phyloP scores from a whole-genome alignment of 352 stramenopile genomes.

The Phytophthora meadii region DNA sequence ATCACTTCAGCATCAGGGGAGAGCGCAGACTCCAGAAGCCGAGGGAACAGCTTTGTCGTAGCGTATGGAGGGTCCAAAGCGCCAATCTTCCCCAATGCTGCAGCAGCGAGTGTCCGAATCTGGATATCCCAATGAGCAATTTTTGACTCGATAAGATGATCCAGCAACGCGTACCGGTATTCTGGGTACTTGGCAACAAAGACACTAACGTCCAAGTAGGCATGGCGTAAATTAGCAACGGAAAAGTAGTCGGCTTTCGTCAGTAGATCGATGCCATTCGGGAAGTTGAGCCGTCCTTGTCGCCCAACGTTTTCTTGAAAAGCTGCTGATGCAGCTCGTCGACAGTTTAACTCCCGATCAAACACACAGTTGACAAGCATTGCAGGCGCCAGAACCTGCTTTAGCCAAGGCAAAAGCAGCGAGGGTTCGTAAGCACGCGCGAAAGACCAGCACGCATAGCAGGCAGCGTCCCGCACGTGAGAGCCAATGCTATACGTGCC shows the following conservation, averaged over 20 bases:
- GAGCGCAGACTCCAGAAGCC: slow-evolving; percentile 82
- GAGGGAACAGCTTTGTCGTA: slow-evolving; percentile 79
- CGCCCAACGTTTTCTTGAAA: slow-evolving; percentile 97
- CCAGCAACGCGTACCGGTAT: slow-evolving; percentile 85
- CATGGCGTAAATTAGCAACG: slow-evolving; percentile 91
- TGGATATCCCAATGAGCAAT: slow-evolving; percentile 96
- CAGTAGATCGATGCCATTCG: slow-evolving; percentile 97
- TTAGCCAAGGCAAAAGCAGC: slow-evolving; percentile 92
- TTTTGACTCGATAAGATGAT: slow-evolving; percentile 89
- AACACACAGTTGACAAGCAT: slow-evolving; percentile 97
- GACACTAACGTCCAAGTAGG: slow-evolving; percentile 93
- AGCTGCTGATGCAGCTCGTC: slow-evolving; percentile 96
- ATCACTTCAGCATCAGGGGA: slow-evolving; percentile 91
- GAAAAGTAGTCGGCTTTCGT: slow-evolving; percentile 98
- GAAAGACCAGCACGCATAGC: slow-evolving; percentile 99
- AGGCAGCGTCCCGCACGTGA: slow-evolving; percentile 98
- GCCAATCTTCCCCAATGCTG: slow-evolving; percentile 88
- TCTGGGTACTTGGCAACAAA: slow-evolving; percentile 92
- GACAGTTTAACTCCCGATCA: slow-evolving; percentile 98
- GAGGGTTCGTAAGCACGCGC: slow-evolving; percentile 94
- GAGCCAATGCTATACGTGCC: slow-evolving; percentile 95
- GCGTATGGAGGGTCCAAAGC: slow-evolving; percentile 83
- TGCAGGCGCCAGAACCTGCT: slow-evolving; percentile 84
- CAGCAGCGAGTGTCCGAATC: slow-evolving; percentile 91
- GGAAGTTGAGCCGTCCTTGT: slow-evolving; percentile 93